Percentiles rank a stretch among this genome's conserved stretches.
Evolutionary conservation across 176 grass and related monocot genomes (phyloP).

Genomic region (Calamus simplicifolius): DNA sequence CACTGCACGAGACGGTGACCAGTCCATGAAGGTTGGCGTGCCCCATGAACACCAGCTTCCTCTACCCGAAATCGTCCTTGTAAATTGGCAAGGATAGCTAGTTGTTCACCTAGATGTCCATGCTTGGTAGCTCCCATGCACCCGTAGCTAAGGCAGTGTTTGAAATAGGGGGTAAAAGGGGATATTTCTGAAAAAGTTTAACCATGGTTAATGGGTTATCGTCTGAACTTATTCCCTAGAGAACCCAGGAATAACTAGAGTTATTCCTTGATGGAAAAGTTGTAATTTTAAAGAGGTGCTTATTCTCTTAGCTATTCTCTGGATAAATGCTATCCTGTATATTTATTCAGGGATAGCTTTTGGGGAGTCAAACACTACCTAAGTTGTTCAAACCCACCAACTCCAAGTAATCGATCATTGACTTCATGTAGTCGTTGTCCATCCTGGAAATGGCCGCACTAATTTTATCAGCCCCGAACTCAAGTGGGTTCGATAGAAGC

Average conservation of each 20-base stretch:
- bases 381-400: slow-evolving; percentile 15
- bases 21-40: slow-evolving; percentile 18
- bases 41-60: slow-evolving; percentile 41
- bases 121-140: slow-evolving; percentile 26
- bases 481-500: slow-evolving; percentile 29
- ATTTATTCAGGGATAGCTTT: too few relatives aligned
- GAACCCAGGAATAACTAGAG: too few relatives aligned
- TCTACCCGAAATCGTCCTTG: slow-evolving; percentile 54
- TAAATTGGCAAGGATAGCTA: slow-evolving; percentile 45
- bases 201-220: too few relatives aligned
- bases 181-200: too few relatives aligned
- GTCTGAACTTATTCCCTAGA: too few relatives aligned
- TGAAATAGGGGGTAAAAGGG: too few relatives aligned
- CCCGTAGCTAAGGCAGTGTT: too few relatives aligned
- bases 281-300: too few relatives aligned
- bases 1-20: slow-evolving; percentile 44
- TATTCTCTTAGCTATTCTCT: too few relatives aligned
- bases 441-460: slow-evolving; percentile 28
- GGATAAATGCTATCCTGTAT: too few relatives aligned
- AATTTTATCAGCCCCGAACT: slow-evolving; percentile 2
- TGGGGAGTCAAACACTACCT: too few relatives aligned
- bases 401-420: slow-evolving; percentile 46
- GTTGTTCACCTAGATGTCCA: slow-evolving; percentile 48
- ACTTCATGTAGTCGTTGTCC: slow-evolving; percentile 28
- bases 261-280: too few relatives aligned